Base-by-base conservation (phyloP, 805 yeast genomes). In the Metschnikowia hibisci region DNA sequence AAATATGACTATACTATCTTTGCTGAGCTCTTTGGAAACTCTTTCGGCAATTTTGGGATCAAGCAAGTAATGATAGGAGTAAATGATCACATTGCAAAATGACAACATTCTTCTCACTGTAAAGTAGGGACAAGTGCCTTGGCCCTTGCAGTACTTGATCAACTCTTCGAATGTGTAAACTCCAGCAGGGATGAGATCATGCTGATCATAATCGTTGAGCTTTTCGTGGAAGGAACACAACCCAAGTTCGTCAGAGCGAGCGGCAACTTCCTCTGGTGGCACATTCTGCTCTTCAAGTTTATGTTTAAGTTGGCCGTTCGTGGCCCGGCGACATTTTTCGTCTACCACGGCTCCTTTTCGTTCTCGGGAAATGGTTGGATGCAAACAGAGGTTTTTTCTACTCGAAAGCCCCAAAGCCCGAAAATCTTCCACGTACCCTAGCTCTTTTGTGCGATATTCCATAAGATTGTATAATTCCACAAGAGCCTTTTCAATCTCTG, bases 31-130 rank as follows among this genome's bases (percentile, higher is more conserved):
- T 50, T 76, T 80, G 4, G 97, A 89, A 15, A 93, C 99, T 48
- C 99, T 73, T 51, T 89, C 96, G 2, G 98, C 93, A 62, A 93
- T 93, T 60, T 93, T 93, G 15, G 99, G 99, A 61, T 93, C 99
- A 53, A 93, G 73, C 45, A 93, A 69, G 73, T 93, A 93, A 67
- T 93, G 99, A 65, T 93, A 93, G 3, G 98, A 91, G 66, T 93
- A 93, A 66, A 93, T 93, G 48, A 93, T 84, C 43, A 93, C 81
- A 61, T 93, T 90, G 70, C 99, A 93, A 53, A 83, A 79, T 2
- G 96, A 83, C 56, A 91, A 88, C 98, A 93, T 93, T 64, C 99
- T 82, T 73, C 99, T 85, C 22, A 93, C 96, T 0, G 97, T 87
- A 64, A 93, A 93, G 64, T 93, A 93, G 0, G 99, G 99, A 63